A percentile compares a stretch with the other conserved stretches of the same genome.
phyloP scores from a whole-genome alignment of 352 stramenopile genomes.

The Phytophthora capsici region DNA sequence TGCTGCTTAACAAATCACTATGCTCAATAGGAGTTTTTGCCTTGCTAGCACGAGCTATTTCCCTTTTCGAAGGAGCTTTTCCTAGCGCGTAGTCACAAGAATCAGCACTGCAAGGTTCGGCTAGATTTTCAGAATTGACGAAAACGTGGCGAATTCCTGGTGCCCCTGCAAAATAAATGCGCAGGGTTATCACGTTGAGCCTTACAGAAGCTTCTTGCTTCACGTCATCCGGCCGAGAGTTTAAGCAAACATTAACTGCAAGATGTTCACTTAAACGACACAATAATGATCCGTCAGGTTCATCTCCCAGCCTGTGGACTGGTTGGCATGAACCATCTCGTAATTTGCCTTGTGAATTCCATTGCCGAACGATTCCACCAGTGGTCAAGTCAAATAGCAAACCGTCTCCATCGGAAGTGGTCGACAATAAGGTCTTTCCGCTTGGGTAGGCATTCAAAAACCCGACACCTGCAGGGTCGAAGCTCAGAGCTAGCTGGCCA shows the following conservation, averaged over 20 bases:
- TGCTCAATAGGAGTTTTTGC: constrained; percentile 27
- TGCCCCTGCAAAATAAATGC: constrained; percentile 55
- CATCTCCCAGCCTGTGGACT: constrained; percentile 37
- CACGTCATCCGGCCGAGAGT: not conserved
- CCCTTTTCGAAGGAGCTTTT: constrained; percentile 20
- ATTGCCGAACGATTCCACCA: constrained; percentile 60
- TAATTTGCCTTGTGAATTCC: constrained; percentile 49
- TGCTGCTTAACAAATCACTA: constrained; percentile 44
- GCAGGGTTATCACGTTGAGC: constrained; percentile 41
- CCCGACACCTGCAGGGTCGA: constrained; percentile 66
- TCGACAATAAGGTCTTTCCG: constrained; percentile 77
- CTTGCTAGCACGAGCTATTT: constrained; percentile 10
- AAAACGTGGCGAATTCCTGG: constrained; percentile 54
- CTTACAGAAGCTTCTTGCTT: not conserved
- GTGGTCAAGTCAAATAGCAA: constrained; percentile 59
- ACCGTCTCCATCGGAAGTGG: constrained; percentile 64
- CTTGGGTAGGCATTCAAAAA: constrained; percentile 85
- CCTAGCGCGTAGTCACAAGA: constrained; percentile 55
- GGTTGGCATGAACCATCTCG: constrained; percentile 49
- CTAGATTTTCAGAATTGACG: constrained; percentile 52
- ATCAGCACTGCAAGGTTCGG: constrained; percentile 8
- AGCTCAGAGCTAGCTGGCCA: constrained; percentile 67
- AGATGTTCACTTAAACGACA: constrained; percentile 59
- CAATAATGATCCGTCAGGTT: constrained; percentile 53
- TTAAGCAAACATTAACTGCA: constrained; percentile 46